phyloP scores from a whole-genome alignment of 106 monocot species.

The Chionographis japonica region DNA sequence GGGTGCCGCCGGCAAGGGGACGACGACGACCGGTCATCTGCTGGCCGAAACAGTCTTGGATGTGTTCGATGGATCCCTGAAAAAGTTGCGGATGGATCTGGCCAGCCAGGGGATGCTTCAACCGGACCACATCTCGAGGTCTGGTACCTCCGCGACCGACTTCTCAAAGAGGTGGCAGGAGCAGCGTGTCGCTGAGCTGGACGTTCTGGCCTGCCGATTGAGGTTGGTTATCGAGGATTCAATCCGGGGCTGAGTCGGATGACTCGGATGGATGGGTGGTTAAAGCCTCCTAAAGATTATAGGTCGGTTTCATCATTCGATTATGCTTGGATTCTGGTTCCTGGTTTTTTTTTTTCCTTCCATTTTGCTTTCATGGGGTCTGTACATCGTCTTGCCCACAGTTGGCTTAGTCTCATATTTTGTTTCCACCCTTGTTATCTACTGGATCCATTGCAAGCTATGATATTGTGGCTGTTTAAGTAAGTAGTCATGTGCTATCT shows the following conservation, averaged over 20 bases:
- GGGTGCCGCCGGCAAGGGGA: neutral
- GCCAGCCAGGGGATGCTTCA: neutral
- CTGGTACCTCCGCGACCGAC: neutral
- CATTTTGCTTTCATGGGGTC: too few species aligned
- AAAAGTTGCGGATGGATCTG: conserved; percentile 9
- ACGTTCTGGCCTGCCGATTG: conserved; percentile 17
- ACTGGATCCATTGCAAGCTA: too few species aligned
- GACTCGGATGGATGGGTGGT: too few species aligned
- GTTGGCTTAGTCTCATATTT: too few species aligned
- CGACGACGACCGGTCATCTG: neutral
- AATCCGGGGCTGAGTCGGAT: neutral
- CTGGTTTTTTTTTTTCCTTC: too few species aligned
- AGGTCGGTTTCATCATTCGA: too few species aligned
- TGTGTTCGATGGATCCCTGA: conserved; percentile 20
- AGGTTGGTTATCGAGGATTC: conserved; percentile 28
- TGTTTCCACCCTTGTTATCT: too few species aligned
- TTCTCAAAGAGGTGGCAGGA: conserved; percentile 28
- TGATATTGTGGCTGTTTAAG: too few species aligned
- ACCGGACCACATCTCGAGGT: neutral
- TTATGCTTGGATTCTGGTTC: too few species aligned
- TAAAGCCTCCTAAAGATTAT: too few species aligned
- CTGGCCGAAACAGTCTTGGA: conserved; percentile 15
- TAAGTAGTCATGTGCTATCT: too few species aligned
- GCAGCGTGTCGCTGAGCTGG: conserved; percentile 27
- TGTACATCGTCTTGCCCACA: too few species aligned